These are phyloP conservation scores for Anastatica hierochuntica DNA, from an alignment of 345 rosid species.

Conservation along the genomic window DNA sequence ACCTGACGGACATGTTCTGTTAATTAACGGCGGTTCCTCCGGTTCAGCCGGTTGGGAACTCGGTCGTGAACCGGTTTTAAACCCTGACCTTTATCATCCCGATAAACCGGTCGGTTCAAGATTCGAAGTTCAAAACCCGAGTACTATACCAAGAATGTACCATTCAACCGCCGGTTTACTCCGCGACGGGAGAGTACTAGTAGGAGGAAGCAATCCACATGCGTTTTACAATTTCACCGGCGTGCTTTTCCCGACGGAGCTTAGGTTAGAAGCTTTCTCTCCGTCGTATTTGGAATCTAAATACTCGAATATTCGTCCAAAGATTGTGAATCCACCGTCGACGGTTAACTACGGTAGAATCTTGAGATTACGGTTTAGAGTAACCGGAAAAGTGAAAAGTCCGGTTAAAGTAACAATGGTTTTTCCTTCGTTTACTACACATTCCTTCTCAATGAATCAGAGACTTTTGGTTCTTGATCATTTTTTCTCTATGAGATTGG, in stretches of 20 bases:
- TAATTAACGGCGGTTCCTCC: conserved; percentile 45
- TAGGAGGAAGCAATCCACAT: conserved; percentile 66
- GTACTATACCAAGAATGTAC: conserved; percentile 49
- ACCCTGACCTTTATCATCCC: conserved; percentile 32
- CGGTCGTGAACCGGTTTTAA: conserved; percentile 36
- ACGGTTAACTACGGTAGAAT: conserved; percentile 28
- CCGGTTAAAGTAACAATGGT: no score
- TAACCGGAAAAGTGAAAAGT: no score
- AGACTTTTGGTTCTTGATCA: no score
- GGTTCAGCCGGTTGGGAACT: conserved; percentile 48
- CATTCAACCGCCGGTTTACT: conserved; percentile 50
- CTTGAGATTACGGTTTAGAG: no score
- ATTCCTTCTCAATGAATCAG: no score
- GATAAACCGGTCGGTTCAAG: conserved; percentile 31
- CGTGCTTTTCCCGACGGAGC: conserved; percentile 51
- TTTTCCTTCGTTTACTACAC: no score
- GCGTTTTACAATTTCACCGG: no score
- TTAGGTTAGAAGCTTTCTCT: conserved; percentile 47
- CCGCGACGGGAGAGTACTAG: conserved; percentile 53
- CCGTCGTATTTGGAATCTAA: conserved; percentile 42
- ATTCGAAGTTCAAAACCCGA: conserved; percentile 33
- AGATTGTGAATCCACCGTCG: conserved; percentile 20
- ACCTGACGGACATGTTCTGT: conserved; percentile 47
- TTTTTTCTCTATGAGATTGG: no score
- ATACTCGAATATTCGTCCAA: conserved; percentile 30